Evolutionary conservation across 768 basidiomycete genomes (phyloP), one percentile per base, ranked within the genome.

Genomic region (Hypholoma sublateritium): DNA sequence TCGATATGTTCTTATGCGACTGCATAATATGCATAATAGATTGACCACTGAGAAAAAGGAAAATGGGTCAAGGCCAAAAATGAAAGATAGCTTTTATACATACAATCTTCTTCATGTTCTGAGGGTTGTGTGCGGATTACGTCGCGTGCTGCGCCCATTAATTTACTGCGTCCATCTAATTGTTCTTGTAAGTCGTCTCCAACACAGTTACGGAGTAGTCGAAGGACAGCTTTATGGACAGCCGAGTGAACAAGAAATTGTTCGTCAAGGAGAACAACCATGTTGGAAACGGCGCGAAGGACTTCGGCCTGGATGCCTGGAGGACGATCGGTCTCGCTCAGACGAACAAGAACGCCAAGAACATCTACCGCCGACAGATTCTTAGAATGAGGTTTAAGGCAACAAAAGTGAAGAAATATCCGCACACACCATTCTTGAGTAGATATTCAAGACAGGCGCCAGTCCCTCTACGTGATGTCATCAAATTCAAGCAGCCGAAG

Each of bases 161-260:
- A 74, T 67, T 84, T 80, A 62, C 76, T 83, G 57, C 80, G 80
- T 14, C 92, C 93, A 65, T 95, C 93, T 28, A 93, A 70, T 63
- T 90, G 88, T 66, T 95, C 93, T 65, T 94, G 88, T 7, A 95
- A 70, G 69, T 96, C 92, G 58, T 95, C 93, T n/a, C 93, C 95
- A 3, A 89, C 90, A 68, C 93, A 97, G 56, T 85, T 89, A 25
- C 93, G 80, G 12, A 98, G 80, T 7, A 98, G 77, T 39, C 93
- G 78, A 22, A 95, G 80, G 8, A 97, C 88, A 1, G 93, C 93
- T 64, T 84, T 87, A 70, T 98, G 95, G 0, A 95, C 89, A 1
- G 86, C 91, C 8, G 92, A 90, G 65, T 96, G 94, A 4, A 95
- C 88, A 17, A 98, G 84, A 65, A 98, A 97, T 62, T 91, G 90